Conservation (phyloP, 805 yeast species). For the Metschnikowia similis region DNA sequence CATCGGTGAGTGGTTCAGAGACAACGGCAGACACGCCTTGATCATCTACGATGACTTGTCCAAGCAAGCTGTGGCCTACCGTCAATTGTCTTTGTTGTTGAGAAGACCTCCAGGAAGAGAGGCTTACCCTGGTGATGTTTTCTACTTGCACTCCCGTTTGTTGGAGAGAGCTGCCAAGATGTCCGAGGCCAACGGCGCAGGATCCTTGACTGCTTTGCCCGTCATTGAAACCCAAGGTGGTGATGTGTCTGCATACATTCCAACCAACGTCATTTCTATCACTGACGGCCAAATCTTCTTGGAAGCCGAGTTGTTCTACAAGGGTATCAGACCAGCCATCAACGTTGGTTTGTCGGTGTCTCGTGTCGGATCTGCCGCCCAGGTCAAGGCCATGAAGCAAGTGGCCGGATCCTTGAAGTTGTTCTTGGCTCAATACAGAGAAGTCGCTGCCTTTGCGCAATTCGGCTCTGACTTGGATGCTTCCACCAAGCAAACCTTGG, state of each 20-base stretch:
- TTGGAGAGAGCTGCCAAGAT: slow-evolving; percentile 97
- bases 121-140: slow-evolving; percentile 96
- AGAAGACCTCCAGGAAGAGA: slow-evolving; percentile 98
- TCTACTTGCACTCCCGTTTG: slow-evolving; percentile 92
- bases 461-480: slow-evolving; percentile 99
- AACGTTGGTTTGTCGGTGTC: slow-evolving; percentile 99
- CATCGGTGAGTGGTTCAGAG: slow-evolving; percentile 99
- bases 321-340: slow-evolving; percentile 99
- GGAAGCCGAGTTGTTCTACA: slow-evolving; percentile 99
- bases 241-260: slow-evolving; percentile 97
- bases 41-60: slow-evolving; percentile 97
- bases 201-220: slow-evolving; percentile 94
- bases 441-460: slow-evolving; percentile 99
- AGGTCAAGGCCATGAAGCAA: slow-evolving; percentile 99
- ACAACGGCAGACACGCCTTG: slow-evolving; percentile 96
- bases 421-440: slow-evolving; percentile 99
- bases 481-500: slow-evolving; percentile 97
- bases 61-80: slow-evolving; percentile 99
- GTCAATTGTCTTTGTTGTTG: slow-evolving; percentile 95
- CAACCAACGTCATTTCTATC: slow-evolving; percentile 96
- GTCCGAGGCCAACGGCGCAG: slow-evolving; percentile 85
- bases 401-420: slow-evolving; percentile 99
- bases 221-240: slow-evolving; percentile 98
- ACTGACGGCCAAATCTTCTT: slow-evolving; percentile 98
- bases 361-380: slow-evolving; percentile 99